Evolutionary conservation across 2,329 filamentous ascomycete genomes (phyloP).

Genomic region (Penicillium decumbens): DNA sequence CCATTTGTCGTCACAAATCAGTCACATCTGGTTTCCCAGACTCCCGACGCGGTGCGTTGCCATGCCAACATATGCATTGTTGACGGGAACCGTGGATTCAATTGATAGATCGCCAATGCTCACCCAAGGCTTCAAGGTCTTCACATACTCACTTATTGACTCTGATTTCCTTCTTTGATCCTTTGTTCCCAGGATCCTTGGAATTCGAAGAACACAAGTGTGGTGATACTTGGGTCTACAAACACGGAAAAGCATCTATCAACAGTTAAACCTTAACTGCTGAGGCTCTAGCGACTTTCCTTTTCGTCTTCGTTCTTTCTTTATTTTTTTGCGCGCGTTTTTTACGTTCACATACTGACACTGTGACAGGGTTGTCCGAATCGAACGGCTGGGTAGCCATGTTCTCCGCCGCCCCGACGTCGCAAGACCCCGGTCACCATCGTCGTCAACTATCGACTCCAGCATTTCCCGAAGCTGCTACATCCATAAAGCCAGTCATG

Average conservation of each 20-base stretch:
- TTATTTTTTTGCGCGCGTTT: slow-evolving; percentile 22
- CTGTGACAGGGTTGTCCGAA: slow-evolving; percentile 56
- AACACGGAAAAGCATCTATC: neutral
- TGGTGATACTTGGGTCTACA: neutral
- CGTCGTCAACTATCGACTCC: slow-evolving; percentile 85
- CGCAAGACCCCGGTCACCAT: slow-evolving; percentile 62
- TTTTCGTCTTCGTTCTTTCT: slow-evolving; percentile 10
- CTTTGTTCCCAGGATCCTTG: neutral
- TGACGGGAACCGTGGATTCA: slow-evolving; percentile 35
- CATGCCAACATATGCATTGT: slow-evolving; percentile 39
- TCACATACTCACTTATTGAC: slow-evolving; percentile 26
- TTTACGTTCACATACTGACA: slow-evolving; percentile 44
- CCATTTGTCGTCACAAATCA: slow-evolving; percentile 10
- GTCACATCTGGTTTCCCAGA: slow-evolving; percentile 30
- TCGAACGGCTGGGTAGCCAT: slow-evolving; percentile 31
- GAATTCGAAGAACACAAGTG: neutral
- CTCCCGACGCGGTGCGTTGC: slow-evolving; percentile 32
- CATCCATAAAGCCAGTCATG: slow-evolving; percentile 50
- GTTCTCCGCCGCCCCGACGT: slow-evolving; percentile 20
- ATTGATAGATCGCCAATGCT: slow-evolving; percentile 33
- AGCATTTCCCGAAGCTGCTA: slow-evolving; percentile 64
- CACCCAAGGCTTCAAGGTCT: slow-evolving; percentile 24
- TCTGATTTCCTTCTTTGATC: slow-evolving; percentile 19
- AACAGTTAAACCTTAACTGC: slow-evolving; percentile 8
- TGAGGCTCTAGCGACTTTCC: slow-evolving; percentile 15